Evolutionary conservation across 1,284 basidiomycete genomes (phyloP).

Genomic region (Cryptococcus floricola): DNA sequence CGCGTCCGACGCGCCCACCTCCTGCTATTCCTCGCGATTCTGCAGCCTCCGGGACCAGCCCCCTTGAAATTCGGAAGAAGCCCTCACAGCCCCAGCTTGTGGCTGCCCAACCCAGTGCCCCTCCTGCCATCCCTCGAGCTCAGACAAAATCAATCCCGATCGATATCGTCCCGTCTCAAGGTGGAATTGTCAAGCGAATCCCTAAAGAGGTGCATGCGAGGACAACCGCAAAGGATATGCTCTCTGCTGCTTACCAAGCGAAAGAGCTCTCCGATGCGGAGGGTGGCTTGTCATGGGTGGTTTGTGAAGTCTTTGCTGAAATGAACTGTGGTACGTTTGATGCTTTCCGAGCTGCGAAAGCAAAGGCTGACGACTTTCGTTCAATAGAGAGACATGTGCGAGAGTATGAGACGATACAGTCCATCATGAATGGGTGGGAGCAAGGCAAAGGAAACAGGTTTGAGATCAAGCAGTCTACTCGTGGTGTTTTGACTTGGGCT

Average conservation of each 20-base stretch:
- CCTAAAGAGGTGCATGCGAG: conserved; percentile 32
- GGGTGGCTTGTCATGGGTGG: conserved; percentile 34
- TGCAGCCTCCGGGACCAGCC: too few relatives aligned
- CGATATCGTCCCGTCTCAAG: too few relatives aligned
- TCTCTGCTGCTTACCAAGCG: conserved; percentile 18
- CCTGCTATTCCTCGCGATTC: too few relatives aligned
- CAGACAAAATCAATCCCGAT: too few relatives aligned
- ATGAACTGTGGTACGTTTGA: conserved; percentile 37
- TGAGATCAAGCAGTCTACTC: conserved; percentile 65
- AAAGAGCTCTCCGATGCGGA: conserved; percentile 23
- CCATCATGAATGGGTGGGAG: conserved; percentile 77
- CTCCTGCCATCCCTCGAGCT: too few relatives aligned
- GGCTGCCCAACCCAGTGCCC: too few relatives aligned
- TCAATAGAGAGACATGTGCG: conserved; percentile 74
- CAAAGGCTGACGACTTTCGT: conserved; percentile 3
- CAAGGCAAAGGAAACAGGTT: conserved; percentile 71
- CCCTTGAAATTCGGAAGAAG: too few relatives aligned
- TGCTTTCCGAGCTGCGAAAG: not conserved
- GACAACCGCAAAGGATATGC: conserved; percentile 38
- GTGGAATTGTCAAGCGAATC: conserved; percentile 11
- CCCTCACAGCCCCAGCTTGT: too few relatives aligned
- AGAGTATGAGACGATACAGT: conserved; percentile 69
- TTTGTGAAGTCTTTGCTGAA: conserved; percentile 45
- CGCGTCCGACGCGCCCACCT: too few relatives aligned
- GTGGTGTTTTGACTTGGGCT: conserved; percentile 48